Evolutionary conservation across 2,329 filamentous ascomycete species (phyloP).

Genomic region (Hypocreales sp.): DNA sequence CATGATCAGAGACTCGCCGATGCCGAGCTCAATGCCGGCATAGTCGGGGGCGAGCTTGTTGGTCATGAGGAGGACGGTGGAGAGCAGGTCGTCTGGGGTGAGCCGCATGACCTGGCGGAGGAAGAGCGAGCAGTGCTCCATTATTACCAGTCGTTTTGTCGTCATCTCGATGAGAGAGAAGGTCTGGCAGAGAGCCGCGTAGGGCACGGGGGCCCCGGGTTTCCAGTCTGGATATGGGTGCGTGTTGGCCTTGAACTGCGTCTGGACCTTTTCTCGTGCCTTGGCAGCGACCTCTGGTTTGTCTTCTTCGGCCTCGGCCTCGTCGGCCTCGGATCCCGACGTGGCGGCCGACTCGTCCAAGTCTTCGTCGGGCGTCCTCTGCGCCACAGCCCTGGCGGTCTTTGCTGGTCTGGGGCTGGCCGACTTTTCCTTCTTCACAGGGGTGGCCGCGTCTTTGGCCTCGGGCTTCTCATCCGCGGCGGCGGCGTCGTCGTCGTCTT

Average conservation of each 20-base stretch:
- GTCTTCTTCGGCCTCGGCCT: constrained; percentile 35
- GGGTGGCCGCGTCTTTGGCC: constrained; percentile 1
- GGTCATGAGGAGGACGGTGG: constrained; percentile 88
- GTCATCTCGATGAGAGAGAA: constrained; percentile 94
- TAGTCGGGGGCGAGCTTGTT: constrained; percentile 97
- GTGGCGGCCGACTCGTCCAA: constrained; percentile 10
- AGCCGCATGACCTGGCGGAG: constrained; percentile 86
- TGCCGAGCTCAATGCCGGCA: constrained; percentile 91
- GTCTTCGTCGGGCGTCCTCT: not conserved
- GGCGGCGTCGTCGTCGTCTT: constrained; percentile 35
- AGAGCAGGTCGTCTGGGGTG: constrained; percentile 73
- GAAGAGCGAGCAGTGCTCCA: constrained; percentile 79
- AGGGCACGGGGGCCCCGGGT: constrained; percentile 74
- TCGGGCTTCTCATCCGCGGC: constrained; percentile 17
- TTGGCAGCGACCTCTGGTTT: constrained; percentile 57
- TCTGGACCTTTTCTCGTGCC: constrained; percentile 66
- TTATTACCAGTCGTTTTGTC: constrained; percentile 76
- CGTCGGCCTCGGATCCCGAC: constrained; percentile 23
- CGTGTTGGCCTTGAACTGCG: constrained; percentile 48
- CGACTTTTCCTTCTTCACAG: not conserved
- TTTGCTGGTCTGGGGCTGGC: not conserved
- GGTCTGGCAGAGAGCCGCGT: constrained; percentile 84
- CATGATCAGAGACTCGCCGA: constrained; percentile 96
- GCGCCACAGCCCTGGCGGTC: too few species aligned
- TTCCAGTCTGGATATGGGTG: constrained; percentile 95